Percentiles rank a stretch among this genome's conserved stretches.
Conservation (phyloP, 148 eudicot species). For the Talinum fruticosum region DNA sequence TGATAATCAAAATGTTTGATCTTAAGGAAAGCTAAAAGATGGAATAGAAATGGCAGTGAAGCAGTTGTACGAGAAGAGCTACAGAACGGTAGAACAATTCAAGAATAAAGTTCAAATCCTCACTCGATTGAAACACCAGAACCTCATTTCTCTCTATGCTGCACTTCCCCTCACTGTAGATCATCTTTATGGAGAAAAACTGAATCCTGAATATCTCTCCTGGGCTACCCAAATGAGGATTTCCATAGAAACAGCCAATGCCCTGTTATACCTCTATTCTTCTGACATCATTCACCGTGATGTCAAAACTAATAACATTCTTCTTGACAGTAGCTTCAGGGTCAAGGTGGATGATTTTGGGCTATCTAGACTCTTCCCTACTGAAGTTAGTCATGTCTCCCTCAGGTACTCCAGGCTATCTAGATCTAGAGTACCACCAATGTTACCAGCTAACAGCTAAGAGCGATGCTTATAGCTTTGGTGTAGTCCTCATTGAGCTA, state of each 20-base stretch:
- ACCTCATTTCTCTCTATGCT: conserved; percentile 5
- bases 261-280: conserved; percentile 4
- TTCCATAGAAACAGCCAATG: conserved; percentile 46
- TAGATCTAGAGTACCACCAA: conserved; percentile 54
- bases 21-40: conserved; percentile 43
- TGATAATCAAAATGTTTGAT: neutral
- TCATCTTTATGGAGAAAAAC: too few relatives aligned
- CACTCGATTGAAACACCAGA: conserved; percentile 25
- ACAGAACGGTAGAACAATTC: conserved; percentile 39
- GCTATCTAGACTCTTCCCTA: conserved; percentile 51
- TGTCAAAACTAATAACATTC: conserved; percentile 10
- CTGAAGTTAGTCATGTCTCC: conserved; percentile 50
- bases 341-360: conserved; percentile 70
- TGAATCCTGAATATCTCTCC: too few relatives aligned
- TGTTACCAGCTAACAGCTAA: conserved; percentile 53
- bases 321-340: conserved; percentile 35
- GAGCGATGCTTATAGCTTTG: conserved; percentile 62
- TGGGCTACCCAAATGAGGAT: conserved; percentile 39
- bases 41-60: conserved; percentile 58
- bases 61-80: conserved; percentile 46
- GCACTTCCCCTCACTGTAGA: neutral
- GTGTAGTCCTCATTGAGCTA: conserved; percentile 58
- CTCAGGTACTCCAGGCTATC: conserved; percentile 58
- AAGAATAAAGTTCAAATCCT: conserved; percentile 49
- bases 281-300: conserved; percentile 15